These are phyloP conservation scores for Ilyonectria destructans DNA, from an alignment of 2,329 filamentous ascomycete genomes.

Conservation along the genomic window DNA sequence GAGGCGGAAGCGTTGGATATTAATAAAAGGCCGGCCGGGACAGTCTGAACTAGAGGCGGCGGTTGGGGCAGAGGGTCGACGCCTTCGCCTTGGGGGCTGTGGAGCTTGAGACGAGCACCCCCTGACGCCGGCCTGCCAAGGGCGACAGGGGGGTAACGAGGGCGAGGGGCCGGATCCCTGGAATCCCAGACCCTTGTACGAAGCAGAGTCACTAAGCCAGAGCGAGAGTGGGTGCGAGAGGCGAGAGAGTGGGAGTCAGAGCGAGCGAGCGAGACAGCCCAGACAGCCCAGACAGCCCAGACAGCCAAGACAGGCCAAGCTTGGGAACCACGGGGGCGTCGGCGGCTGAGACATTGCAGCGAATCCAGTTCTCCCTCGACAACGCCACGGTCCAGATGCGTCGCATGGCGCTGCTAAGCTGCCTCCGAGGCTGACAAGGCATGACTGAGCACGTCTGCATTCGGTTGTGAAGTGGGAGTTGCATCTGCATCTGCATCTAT, in stretches of 20 bases:
- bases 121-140: conserved; percentile 39
- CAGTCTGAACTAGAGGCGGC: conserved; percentile 24
- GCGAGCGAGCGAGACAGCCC: conserved; percentile 30
- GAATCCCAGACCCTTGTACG: conserved; percentile 30
- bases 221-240: conserved; percentile 9
- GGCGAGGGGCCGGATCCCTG: conserved; percentile 35
- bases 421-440: neutral
- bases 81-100: too few relatives aligned
- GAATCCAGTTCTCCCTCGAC: conserved; percentile 15
- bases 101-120: conserved; percentile 31
- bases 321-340: conserved; percentile 24
- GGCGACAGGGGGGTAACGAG: conserved; percentile 26
- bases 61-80: conserved; percentile 9
- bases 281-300: too few relatives aligned
- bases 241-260: conserved; percentile 12
- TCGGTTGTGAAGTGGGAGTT: neutral
- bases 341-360: conserved; percentile 37
- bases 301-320: neutral
- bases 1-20: conserved; percentile 31
- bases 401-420: conserved; percentile 12
- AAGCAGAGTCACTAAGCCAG: conserved; percentile 1
- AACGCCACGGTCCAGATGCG: conserved; percentile 39
- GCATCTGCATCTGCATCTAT: neutral
- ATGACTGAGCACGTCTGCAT: conserved; percentile 8
- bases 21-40: conserved; percentile 39